A percentile compares a stretch with the other conserved stretches of the same genome.
Evolutionary conservation across 192 early-diverging fungal genomes (phyloP).

Genomic region (Chytriomyces hyalinus): DNA sequence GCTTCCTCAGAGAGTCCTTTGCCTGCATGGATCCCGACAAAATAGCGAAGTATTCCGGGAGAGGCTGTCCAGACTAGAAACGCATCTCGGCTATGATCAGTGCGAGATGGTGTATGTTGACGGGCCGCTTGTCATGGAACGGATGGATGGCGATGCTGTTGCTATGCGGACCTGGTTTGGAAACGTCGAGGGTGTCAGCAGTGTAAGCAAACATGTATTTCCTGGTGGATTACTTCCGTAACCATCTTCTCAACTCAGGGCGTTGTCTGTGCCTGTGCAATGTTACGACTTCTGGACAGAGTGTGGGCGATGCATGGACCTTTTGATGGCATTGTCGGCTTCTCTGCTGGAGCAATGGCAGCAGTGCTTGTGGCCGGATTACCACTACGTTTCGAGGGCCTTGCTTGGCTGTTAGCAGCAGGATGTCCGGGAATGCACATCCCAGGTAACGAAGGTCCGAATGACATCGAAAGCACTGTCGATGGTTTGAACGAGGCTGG

Average conservation of each 20-base stretch:
- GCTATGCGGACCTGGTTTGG: slow-evolving; percentile 30
- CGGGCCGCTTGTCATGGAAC: slow-evolving; percentile 17
- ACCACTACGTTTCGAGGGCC: slow-evolving; percentile 6
- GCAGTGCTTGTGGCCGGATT: slow-evolving; percentile 7
- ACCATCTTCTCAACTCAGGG: background rate
- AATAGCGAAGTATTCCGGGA: slow-evolving; percentile 17
- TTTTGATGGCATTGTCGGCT: slow-evolving; percentile 34
- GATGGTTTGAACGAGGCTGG: background rate
- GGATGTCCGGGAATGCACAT: slow-evolving; percentile 1
- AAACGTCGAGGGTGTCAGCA: background rate
- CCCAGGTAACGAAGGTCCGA: too few species aligned
- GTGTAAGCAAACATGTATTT: background rate
- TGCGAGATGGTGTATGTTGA: slow-evolving; percentile 24
- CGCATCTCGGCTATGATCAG: background rate
- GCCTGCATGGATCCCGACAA: slow-evolving; percentile 34
- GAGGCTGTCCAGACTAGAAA: slow-evolving; percentile 23
- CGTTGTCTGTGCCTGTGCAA: slow-evolving; percentile 3
- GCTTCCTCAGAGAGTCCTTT: slow-evolving; percentile 5
- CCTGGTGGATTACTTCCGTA: background rate
- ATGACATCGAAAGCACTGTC: too few species aligned
- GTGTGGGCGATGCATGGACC: slow-evolving; percentile 27
- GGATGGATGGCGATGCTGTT: slow-evolving; percentile 17
- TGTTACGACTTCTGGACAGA: background rate
- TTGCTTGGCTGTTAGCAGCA: slow-evolving; percentile 12
- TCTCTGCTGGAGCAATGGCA: slow-evolving; percentile 23